Conservation (phyloP, 1,284 basidiomycete genomes). For the Melampsora larici-populina region DNA sequence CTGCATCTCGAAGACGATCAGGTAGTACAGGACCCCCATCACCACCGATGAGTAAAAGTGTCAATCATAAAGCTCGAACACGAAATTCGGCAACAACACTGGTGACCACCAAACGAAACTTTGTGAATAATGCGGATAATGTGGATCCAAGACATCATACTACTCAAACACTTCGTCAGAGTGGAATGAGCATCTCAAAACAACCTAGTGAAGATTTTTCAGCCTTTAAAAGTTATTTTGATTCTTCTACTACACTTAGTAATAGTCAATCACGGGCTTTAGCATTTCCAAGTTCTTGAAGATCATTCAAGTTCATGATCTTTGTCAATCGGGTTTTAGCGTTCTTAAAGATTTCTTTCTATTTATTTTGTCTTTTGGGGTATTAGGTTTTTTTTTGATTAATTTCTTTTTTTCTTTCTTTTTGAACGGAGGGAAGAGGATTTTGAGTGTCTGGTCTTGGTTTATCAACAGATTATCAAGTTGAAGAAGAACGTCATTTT, state of each 20-base stretch:
- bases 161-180: neutral
- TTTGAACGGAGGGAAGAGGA: too few relatives aligned
- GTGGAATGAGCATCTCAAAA: neutral
- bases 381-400: too few relatives aligned
- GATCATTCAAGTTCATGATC: too few relatives aligned
- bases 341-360: too few relatives aligned
- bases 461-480: too few relatives aligned
- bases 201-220: conserved; percentile 41
- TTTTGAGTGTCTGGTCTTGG: too few relatives aligned
- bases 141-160: neutral
- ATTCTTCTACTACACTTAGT: neutral
- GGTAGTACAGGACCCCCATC: conserved; percentile 11
- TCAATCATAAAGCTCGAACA: neutral
- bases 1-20: neutral
- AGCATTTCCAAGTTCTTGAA: conserved; percentile 24
- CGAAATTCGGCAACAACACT: neutral
- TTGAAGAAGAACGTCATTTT: too few relatives aligned
- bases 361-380: too few relatives aligned
- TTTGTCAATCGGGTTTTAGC: too few relatives aligned
- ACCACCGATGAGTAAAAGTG: neutral
- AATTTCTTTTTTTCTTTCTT: too few relatives aligned
- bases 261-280: neutral
- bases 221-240: conserved; percentile 38
- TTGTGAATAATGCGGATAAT: neutral
- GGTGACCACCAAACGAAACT: neutral